A percentile compares a stretch with the other conserved stretches of the same genome.
These are phyloP conservation scores for Mariannaea sp. DNA, from an alignment of 2,329 filamentous ascomycete genomes.

Conservation along the genomic window DNA sequence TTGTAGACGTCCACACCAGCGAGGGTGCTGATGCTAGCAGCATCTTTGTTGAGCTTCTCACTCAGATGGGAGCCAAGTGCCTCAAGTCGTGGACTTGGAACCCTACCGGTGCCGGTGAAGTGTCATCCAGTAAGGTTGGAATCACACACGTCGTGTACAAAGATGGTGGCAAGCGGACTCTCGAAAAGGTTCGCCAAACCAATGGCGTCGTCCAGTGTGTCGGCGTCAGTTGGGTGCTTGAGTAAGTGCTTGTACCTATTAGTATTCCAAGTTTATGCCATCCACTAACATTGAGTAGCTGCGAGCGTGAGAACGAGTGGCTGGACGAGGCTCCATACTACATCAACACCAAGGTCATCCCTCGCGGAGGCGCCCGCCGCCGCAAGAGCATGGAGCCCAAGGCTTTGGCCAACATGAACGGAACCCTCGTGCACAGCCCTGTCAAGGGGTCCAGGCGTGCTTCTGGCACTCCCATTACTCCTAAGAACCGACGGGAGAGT, in stretches of 20 bases:
- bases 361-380: slow-evolving; percentile 71
- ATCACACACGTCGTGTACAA: slow-evolving; percentile 93
- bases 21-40: slow-evolving; percentile 80
- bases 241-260: slow-evolving; percentile 60
- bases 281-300: slow-evolving; percentile 54
- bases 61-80: slow-evolving; percentile 80
- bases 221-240: slow-evolving; percentile 85
- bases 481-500: slow-evolving; percentile 58
- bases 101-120: slow-evolving; percentile 49
- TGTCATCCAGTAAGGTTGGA: slow-evolving; percentile 60
- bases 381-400: slow-evolving; percentile 83
- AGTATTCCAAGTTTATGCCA: too few species aligned
- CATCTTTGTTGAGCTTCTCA: slow-evolving; percentile 80
- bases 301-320: slow-evolving; percentile 77
- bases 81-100: slow-evolving; percentile 79
- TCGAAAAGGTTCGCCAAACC: slow-evolving; percentile 78
- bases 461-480: slow-evolving; percentile 56
- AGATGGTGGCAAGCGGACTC: slow-evolving; percentile 77
- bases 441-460: slow-evolving; percentile 45
- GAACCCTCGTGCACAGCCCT: slow-evolving; percentile 58
- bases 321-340: slow-evolving; percentile 72
- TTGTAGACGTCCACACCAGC: slow-evolving; percentile 81
- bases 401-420: slow-evolving; percentile 70
- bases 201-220: slow-evolving; percentile 81
- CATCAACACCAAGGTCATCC: slow-evolving; percentile 69